Conservation (phyloP, 1,139 yeast species). For the Yamadazyma sp. region DNA sequence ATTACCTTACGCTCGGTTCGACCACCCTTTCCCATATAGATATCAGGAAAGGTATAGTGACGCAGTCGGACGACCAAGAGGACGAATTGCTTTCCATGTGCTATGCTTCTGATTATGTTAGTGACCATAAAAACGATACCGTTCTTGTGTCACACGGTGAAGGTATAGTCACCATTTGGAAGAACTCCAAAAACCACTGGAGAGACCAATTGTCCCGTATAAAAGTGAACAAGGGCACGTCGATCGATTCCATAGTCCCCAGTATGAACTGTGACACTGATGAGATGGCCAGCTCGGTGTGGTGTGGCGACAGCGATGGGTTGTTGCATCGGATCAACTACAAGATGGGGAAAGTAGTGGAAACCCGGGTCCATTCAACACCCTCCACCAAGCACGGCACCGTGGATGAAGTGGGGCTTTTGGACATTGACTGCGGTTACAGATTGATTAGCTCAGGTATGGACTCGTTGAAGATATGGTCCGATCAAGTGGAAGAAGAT, state of each 20-base stretch:
- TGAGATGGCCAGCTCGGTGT: constrained; percentile 52
- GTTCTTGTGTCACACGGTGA: constrained; percentile 83
- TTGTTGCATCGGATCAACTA: constrained; percentile 65
- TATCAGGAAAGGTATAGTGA: constrained; percentile 63
- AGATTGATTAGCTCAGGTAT: constrained; percentile 79
- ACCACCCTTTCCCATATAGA: constrained; percentile 82
- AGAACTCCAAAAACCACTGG: constrained; percentile 61
- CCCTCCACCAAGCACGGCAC: constrained; percentile 42
- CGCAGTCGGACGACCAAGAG: constrained; percentile 84
- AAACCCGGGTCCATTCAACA: constrained; percentile 63
- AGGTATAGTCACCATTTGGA: constrained; percentile 93
- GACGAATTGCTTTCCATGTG: constrained; percentile 83
- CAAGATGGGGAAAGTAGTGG: constrained; percentile 62
- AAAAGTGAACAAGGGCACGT: constrained; percentile 66
- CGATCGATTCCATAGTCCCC: constrained; percentile 75
- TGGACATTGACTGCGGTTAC: constrained; percentile 81
- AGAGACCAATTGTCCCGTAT: constrained; percentile 83
- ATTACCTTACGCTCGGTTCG: constrained; percentile 78
- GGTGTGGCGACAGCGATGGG: constrained; percentile 92
- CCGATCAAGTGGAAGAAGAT: constrained; percentile 29
- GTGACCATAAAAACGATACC: constrained; percentile 57
- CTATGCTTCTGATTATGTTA: constrained; percentile 50
- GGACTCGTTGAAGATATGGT: constrained; percentile 80
- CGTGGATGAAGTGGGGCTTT: constrained; percentile 62
- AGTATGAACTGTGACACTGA: constrained; percentile 70